Conservation (phyloP, 2,329 filamentous ascomycete genomes). For the Lachnellula occidentalis region DNA sequence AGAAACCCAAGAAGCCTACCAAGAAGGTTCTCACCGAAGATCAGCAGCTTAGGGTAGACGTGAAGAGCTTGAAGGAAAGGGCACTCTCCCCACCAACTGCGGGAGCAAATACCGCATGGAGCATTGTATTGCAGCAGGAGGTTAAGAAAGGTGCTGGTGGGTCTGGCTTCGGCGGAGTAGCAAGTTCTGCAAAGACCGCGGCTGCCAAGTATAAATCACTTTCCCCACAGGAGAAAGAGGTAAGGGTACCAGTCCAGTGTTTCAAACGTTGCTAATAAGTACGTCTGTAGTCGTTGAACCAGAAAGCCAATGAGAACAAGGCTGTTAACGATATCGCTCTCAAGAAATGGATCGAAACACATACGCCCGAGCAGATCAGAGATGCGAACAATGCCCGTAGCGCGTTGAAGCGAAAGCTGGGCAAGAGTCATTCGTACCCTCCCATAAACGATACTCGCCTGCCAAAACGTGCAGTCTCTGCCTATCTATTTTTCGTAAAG, state of each 20-base stretch:
- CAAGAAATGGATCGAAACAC: constrained; percentile 47
- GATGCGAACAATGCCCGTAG: constrained; percentile 53
- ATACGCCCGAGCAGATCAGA: constrained; percentile 52
- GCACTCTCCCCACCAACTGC: constrained; percentile 31
- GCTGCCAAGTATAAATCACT: constrained; percentile 32
- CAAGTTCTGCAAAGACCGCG: constrained; percentile 9
- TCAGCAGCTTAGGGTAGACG: constrained; percentile 24
- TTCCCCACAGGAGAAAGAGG: constrained; percentile 32
- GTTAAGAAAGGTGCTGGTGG: not conserved
- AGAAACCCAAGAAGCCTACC: constrained; percentile 22
- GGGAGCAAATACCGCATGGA: constrained; percentile 26
- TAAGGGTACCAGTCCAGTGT: constrained; percentile 19
- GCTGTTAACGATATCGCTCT: constrained; percentile 39
- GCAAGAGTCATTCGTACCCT: constrained; percentile 14
- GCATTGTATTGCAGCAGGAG: constrained; percentile 7
- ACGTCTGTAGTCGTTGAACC: constrained; percentile 44
- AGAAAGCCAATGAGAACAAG: constrained; percentile 42
- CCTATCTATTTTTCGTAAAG: constrained; percentile 39
- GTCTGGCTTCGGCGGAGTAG: constrained; percentile 1
- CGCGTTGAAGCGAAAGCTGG: constrained; percentile 18
- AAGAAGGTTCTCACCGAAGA: constrained; percentile 31
- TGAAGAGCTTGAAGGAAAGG: constrained; percentile 19
- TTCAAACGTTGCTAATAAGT: constrained; percentile 5
- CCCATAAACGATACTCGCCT: constrained; percentile 48
- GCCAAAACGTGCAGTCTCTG: constrained; percentile 37